Percentiles rank a stretch among this genome's conserved stretches.
phyloP scores from a whole-genome alignment of 306 rosid genomes.

The Cucurbita ficifolia region DNA sequence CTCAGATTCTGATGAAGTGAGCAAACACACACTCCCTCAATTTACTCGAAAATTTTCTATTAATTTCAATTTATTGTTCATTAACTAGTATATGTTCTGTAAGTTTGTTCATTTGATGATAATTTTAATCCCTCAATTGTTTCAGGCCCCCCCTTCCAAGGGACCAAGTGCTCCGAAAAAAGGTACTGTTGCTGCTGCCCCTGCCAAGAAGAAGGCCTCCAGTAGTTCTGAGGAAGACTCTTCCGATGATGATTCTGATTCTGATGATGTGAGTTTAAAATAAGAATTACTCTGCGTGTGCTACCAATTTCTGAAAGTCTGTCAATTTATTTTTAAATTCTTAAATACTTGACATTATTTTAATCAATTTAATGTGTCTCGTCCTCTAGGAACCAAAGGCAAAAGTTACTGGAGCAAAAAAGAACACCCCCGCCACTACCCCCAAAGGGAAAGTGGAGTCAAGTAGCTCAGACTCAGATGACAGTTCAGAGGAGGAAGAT shows the following conservation, averaged over 20 bases:
- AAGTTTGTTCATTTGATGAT: neutral
- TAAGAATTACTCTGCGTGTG: neutral
- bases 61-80: no score
- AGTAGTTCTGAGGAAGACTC: conserved; percentile 15
- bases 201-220: conserved; percentile 13
- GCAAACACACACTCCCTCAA: neutral
- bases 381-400: conserved; percentile 22
- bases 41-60: no score
- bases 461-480: conserved; percentile 11
- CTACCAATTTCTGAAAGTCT: neutral
- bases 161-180: conserved; percentile 20
- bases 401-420: conserved; percentile 5
- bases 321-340: neutral
- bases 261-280: conserved; percentile 26
- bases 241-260: conserved; percentile 27
- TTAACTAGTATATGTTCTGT: neutral
- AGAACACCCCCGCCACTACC: neutral
- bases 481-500: conserved; percentile 20
- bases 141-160: conserved; percentile 29
- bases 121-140: neutral
- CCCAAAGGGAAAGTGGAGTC: conserved; percentile 1
- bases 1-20: conserved; percentile 1
- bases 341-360: neutral
- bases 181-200: neutral
- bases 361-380: neutral